These are phyloP conservation scores for Leucosporidium scottii DNA, from an alignment of 768 basidiomycete species.

Conservation along the genomic window DNA sequence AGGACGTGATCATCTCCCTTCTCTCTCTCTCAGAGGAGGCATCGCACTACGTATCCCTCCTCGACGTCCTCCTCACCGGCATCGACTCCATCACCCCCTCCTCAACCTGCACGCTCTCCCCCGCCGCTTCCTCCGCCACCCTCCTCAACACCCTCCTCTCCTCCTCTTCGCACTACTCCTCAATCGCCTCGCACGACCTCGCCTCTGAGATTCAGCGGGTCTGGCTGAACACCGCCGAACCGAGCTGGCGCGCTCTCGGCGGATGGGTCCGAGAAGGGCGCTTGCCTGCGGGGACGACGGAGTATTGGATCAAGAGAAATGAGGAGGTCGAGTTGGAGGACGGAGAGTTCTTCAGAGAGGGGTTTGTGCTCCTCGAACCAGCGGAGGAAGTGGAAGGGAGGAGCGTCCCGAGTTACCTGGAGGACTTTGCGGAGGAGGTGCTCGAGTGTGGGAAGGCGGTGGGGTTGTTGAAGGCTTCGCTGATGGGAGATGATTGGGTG, in stretches of 20 bases:
- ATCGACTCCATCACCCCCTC: not conserved
- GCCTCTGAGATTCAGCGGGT: not conserved
- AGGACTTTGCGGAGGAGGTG: not conserved
- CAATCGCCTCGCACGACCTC: not conserved
- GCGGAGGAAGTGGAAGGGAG: not conserved
- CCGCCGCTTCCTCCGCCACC: not conserved
- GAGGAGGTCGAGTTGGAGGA: slow-evolving; percentile 1
- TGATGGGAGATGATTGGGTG: not conserved
- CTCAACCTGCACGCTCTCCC: not conserved
- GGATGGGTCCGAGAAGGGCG: not conserved
- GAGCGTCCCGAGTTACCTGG: not conserved
- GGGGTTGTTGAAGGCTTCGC: not conserved
- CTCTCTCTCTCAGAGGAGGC: not conserved
- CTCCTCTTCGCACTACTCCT: no score
- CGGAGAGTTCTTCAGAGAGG: not conserved
- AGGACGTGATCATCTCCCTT: not conserved
- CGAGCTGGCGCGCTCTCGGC: not conserved
- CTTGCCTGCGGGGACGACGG: not conserved
- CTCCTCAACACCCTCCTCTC: not conserved
- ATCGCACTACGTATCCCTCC: not conserved
- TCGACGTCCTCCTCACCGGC: not conserved
- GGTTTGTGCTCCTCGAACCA: not conserved
- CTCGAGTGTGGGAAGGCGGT: slow-evolving; percentile 1
- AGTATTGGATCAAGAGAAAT: not conserved
- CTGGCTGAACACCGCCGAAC: not conserved